phyloP scores from a whole-genome alignment of 1,284 basidiomycete genomes.

The Ganoderma lingzhi region DNA sequence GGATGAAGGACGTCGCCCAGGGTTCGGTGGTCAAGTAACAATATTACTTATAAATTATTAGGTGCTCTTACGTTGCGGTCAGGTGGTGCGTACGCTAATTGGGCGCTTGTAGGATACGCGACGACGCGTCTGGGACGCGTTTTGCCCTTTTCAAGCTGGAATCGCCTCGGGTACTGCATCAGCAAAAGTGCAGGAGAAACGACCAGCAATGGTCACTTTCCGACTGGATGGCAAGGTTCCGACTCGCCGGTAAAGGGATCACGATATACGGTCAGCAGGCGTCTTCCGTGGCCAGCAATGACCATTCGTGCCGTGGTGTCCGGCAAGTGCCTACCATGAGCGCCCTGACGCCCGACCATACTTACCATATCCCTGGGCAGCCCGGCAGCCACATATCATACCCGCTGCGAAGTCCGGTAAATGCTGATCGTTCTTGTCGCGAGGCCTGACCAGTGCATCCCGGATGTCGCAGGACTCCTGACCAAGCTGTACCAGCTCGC shows the following conservation, averaged over 20 bases:
- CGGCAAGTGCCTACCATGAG: no score
- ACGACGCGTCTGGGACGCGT: constrained; percentile 12
- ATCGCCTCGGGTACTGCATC: not conserved
- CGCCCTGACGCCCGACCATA: no score
- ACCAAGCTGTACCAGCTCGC: no score
- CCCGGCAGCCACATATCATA: no score
- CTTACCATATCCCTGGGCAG: no score
- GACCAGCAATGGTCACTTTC: not conserved
- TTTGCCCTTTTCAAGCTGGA: not conserved
- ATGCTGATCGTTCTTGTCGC: no score
- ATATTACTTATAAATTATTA: no score
- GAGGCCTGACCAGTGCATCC: no score
- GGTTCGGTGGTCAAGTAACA: no score
- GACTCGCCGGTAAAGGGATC: not conserved
- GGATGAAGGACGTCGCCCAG: not conserved
- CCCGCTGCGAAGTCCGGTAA: no score
- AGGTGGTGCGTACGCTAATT: constrained; percentile 4
- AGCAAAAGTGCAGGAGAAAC: not conserved
- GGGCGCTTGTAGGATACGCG: constrained; percentile 9
- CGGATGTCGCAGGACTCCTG: no score
- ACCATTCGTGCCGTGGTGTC: no score
- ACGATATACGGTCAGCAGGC: not conserved
- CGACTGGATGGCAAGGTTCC: not conserved
- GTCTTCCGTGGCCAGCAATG: not conserved
- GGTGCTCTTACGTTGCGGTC: constrained; percentile 4